Conservation (phyloP, 108 stramenopile species). For the Nannochloropsis granulata region DNA sequence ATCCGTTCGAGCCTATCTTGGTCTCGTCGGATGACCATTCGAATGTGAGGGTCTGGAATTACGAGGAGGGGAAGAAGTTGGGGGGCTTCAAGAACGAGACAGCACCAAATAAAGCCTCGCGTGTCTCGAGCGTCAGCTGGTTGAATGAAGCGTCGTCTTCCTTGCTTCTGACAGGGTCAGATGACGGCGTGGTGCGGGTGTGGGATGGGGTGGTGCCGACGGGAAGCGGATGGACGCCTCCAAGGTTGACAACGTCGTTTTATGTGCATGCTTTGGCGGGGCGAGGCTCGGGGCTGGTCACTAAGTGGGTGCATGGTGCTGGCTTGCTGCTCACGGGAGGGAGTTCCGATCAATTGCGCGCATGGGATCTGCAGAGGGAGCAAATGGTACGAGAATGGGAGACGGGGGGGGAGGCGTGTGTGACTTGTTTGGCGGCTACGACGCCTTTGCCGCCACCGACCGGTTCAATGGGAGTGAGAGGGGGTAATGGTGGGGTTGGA, state of each 20-base stretch:
- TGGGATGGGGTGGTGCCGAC: constrained; percentile 55
- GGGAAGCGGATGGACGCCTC: constrained; percentile 41
- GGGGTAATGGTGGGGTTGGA: constrained; percentile 28
- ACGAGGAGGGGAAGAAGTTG: constrained; percentile 7
- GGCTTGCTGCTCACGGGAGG: constrained; percentile 69
- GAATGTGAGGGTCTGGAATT: constrained; percentile 65
- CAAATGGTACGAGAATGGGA: constrained; percentile 41
- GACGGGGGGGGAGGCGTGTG: constrained; percentile 46
- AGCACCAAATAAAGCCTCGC: constrained; percentile 22
- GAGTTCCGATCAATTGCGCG: constrained; percentile 45
- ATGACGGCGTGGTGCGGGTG: constrained; percentile 76
- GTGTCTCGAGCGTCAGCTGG: constrained; percentile 75
- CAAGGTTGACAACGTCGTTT: constrained; percentile 61
- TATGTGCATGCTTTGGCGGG: constrained; percentile 48
- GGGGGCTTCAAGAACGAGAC: constrained; percentile 12
- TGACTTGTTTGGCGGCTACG: constrained; percentile 61
- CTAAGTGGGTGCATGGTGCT: constrained; percentile 60
- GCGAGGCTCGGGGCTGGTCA: constrained; percentile 55
- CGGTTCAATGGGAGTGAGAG: not conserved
- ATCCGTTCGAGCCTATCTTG: constrained; percentile 74
- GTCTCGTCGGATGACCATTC: constrained; percentile 58
- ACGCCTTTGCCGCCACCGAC: constrained; percentile 35
- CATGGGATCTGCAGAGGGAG: constrained; percentile 82
- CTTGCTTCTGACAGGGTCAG: constrained; percentile 66
- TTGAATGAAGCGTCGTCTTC: constrained; percentile 59